A percentile compares a stretch with the other conserved stretches of the same genome.
These are phyloP conservation scores for Davidsoniella eucalypti DNA, from an alignment of 2,329 filamentous ascomycete genomes.

Conservation along the genomic window DNA sequence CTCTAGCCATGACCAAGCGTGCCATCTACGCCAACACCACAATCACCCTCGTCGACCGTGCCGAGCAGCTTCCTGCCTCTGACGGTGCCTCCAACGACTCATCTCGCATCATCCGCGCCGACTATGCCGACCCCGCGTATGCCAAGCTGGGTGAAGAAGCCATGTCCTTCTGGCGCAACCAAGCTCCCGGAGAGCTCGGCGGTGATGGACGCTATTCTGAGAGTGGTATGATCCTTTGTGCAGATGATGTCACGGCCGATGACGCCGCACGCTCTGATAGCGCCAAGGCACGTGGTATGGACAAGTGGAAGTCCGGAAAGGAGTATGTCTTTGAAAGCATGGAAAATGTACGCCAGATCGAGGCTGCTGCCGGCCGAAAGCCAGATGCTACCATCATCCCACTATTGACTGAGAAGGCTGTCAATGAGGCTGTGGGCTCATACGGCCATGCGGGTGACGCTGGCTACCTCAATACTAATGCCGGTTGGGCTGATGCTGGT, in stretches of 20 bases:
- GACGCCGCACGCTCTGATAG: slow-evolving; percentile 33
- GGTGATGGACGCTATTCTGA: slow-evolving; percentile 53
- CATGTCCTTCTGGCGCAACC: slow-evolving; percentile 50
- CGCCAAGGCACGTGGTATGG: slow-evolving; percentile 48
- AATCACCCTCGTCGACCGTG: slow-evolving; percentile 45
- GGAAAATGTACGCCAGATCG: slow-evolving; percentile 41
- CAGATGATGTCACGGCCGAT: slow-evolving; percentile 28
- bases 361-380: slow-evolving; percentile 22
- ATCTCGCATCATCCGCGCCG: slow-evolving; percentile 48
- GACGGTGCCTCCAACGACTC: slow-evolving; percentile 46
- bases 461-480: slow-evolving; percentile 58
- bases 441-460: slow-evolving; percentile 39
- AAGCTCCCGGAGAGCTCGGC: slow-evolving; percentile 32
- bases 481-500: slow-evolving; percentile 70
- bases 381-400: slow-evolving; percentile 26
- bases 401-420: slow-evolving; percentile 27
- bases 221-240: slow-evolving; percentile 49
- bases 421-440: slow-evolving; percentile 29
- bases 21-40: slow-evolving; percentile 33
- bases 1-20: slow-evolving; percentile 51
- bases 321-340: slow-evolving; percentile 45
- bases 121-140: slow-evolving; percentile 72
- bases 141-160: slow-evolving; percentile 55
- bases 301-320: slow-evolving; percentile 31
- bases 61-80: slow-evolving; percentile 39